Evolutionary conservation across 2,329 filamentous ascomycete genomes (phyloP).

Genomic region (Fusarium avenaceum): DNA sequence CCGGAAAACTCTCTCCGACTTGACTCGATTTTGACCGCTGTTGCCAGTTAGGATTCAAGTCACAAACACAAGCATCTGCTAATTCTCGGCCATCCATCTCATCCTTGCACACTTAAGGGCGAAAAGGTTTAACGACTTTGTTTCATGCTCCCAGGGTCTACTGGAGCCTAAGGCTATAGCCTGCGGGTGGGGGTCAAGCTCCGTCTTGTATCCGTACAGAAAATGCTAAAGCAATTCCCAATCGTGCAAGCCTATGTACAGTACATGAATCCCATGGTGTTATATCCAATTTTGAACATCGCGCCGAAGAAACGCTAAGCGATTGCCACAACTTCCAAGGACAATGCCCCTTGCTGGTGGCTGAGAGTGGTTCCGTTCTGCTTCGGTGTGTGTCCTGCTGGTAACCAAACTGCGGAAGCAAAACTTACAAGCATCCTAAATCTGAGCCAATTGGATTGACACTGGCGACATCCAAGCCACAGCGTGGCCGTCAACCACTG

Average conservation of each 20-base stretch:
- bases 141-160: no score
- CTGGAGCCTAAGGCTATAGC: no score
- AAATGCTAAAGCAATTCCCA: conserved; percentile 6
- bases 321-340: conserved; percentile 16
- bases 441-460: conserved; percentile 13
- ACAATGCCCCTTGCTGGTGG: conserved; percentile 10
- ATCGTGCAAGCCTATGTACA: not conserved
- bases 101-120: not conserved
- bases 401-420: conserved; percentile 17
- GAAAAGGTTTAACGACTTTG: not conserved
- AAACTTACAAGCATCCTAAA: not conserved
- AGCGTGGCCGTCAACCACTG: conserved; percentile 24
- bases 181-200: not conserved
- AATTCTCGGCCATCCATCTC: no score
- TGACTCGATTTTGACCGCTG: conserved; percentile 17
- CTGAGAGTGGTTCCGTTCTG: conserved; percentile 10
- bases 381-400: not conserved
- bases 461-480: conserved; percentile 13
- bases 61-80: not conserved
- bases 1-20: conserved; percentile 45
- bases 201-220: conserved; percentile 8
- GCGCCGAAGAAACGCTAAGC: conserved; percentile 3
- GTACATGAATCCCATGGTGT: conserved; percentile 1
- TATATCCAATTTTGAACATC: conserved; percentile 19
- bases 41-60: not conserved